phyloP scores from a whole-genome alignment of 164 flowering plant species.

The Pachysandra terminalis region DNA sequence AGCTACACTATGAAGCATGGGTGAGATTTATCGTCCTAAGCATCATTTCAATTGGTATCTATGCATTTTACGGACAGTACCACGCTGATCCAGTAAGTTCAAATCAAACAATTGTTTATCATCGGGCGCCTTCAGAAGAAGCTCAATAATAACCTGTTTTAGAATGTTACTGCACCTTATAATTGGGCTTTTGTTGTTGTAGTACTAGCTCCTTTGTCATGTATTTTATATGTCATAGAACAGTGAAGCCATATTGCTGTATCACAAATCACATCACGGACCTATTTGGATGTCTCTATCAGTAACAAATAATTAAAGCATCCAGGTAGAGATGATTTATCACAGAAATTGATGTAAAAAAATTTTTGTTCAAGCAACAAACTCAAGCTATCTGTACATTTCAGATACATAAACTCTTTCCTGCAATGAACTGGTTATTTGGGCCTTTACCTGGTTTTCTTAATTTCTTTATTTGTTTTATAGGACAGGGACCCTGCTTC shows the following conservation, averaged over 20 bases:
- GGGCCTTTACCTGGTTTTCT: too few relatives aligned
- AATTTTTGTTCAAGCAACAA: too few relatives aligned
- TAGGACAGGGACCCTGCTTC: too few relatives aligned
- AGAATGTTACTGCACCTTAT: not conserved
- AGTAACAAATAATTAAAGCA: not conserved
- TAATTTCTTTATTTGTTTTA: too few relatives aligned
- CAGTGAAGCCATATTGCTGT: not conserved
- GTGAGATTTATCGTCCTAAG: conserved; percentile 68
- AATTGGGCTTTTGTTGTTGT: not conserved
- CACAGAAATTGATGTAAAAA: too few relatives aligned
- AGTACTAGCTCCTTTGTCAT: not conserved
- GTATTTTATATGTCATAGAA: not conserved
- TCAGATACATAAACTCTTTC: too few relatives aligned
- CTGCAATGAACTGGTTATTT: too few relatives aligned
- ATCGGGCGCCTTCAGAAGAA: conserved; percentile 47
- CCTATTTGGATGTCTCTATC: too few relatives aligned
- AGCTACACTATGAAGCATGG: conserved; percentile 96
- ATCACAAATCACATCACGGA: not conserved
- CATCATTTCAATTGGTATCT: conserved; percentile 52
- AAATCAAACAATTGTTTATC: conserved; percentile 48
- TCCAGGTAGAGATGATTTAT: not conserved
- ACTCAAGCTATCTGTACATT: too few relatives aligned
- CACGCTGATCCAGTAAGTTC: conserved; percentile 58
- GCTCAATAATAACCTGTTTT: conserved; percentile 13
- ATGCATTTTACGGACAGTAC: conserved; percentile 87